Percentiles rank a stretch among this genome's conserved stretches.
Evolutionary conservation across 192 early-diverging fungal species (phyloP).

Genomic region (Spizellomyces sp.): DNA sequence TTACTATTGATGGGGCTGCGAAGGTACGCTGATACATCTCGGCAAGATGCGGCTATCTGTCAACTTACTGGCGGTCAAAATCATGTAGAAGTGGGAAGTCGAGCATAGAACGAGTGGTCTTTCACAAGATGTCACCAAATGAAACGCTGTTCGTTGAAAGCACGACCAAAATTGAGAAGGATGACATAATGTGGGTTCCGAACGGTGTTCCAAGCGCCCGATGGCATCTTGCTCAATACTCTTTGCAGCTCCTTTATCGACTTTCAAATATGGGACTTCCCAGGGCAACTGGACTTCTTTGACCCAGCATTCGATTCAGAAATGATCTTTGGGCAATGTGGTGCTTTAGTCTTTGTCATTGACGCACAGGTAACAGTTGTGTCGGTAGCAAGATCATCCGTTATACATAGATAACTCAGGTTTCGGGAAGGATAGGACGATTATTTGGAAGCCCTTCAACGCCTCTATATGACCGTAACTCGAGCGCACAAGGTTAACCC

Average conservation of each 20-base stretch:
- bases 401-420: not conserved
- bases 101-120: conserved; percentile 82
- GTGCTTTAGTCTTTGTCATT: conserved; percentile 89
- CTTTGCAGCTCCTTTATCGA: conserved; percentile 73
- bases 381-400: not conserved
- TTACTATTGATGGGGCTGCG: conserved; percentile 47
- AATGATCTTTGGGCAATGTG: conserved; percentile 41
- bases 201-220: too few relatives aligned
- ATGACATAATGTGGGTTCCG: conserved; percentile 61
- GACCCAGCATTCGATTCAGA: conserved; percentile 51
- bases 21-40: conserved; percentile 22
- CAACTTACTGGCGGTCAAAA: not conserved
- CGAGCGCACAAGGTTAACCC: conserved; percentile 79
- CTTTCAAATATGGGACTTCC: conserved; percentile 90
- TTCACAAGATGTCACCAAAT: conserved; percentile 85
- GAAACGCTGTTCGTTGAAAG: conserved; percentile 85
- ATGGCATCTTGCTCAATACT: not conserved
- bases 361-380: conserved; percentile 81
- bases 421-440: conserved; percentile 64
- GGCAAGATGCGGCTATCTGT: not conserved
- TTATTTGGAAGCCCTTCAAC: conserved; percentile 72
- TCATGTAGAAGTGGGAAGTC: conserved; percentile 77
- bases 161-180: conserved; percentile 72
- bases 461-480: conserved; percentile 72
- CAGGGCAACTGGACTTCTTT: conserved; percentile 83